These are phyloP conservation scores for Exophiala xenobiotica DNA, from an alignment of 2,329 filamentous ascomycete species.

Conservation along the genomic window DNA sequence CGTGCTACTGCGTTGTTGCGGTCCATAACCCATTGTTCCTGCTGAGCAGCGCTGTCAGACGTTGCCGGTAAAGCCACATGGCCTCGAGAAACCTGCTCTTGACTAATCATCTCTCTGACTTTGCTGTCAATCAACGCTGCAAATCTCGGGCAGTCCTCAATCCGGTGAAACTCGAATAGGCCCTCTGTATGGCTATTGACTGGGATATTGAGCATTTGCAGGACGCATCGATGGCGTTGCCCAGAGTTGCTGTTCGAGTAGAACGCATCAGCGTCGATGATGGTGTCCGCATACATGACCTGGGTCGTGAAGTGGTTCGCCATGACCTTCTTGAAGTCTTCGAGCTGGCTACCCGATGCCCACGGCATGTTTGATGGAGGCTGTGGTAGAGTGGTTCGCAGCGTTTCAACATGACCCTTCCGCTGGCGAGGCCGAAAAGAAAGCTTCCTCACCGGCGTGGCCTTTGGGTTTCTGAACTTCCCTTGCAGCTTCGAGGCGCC, in stretches of 20 bases:
- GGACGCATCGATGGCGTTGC: constrained; percentile 4
- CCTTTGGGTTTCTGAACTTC: constrained; percentile 15
- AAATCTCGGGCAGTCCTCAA: constrained; percentile 4
- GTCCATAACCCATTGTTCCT: neutral
- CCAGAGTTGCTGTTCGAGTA: neutral
- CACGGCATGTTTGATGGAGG: neutral
- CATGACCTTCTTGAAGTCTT: constrained; percentile 4
- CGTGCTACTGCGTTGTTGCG: too few species aligned
- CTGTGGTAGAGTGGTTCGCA: neutral
- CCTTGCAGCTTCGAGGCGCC: constrained; percentile 14
- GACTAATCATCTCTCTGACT: neutral
- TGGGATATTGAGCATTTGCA: constrained; percentile 8
- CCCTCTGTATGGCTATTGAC: neutral
- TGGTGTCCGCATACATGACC: neutral
- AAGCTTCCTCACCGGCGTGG: constrained; percentile 4
- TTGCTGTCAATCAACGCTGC: constrained; percentile 2
- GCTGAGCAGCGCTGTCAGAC: neutral
- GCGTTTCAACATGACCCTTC: neutral
- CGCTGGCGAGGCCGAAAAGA: neutral
- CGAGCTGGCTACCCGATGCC: neutral
- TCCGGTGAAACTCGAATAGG: constrained; percentile 4
- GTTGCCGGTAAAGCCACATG: neutral
- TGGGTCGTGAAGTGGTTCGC: constrained; percentile 5
- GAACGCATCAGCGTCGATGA: constrained; percentile 6
- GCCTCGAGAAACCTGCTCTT: neutral